phyloP scores from a whole-genome alignment of 495 filamentous ascomycete species.

The Penicillium odoratum region DNA sequence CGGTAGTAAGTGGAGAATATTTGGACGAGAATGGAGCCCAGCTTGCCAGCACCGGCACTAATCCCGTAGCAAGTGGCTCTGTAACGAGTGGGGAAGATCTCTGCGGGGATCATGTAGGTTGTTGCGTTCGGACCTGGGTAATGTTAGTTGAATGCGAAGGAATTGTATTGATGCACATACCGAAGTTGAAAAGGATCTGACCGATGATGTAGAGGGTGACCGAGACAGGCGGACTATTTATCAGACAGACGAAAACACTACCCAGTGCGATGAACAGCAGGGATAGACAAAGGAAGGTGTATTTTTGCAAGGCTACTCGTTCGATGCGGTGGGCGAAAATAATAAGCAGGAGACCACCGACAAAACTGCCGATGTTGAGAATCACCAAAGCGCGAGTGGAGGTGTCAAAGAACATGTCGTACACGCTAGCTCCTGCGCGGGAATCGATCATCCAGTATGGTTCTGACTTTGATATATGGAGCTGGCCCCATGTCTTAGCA shows the following conservation, averaged over 20 bases:
- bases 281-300: conserved; percentile 48
- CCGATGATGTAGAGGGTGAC: conserved; percentile 59
- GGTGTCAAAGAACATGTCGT: conserved; percentile 40
- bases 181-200: conserved; percentile 66
- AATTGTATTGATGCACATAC: conserved; percentile 22
- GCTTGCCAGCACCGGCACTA: conserved; percentile 55
- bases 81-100: conserved; percentile 63
- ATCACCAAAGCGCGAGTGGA: conserved; percentile 42
- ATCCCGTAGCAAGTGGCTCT: conserved; percentile 58
- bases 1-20: conserved; percentile 50
- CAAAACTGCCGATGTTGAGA: conserved; percentile 46
- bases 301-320: conserved; percentile 48
- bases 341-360: conserved; percentile 48
- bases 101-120: conserved; percentile 61
- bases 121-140: conserved; percentile 55
- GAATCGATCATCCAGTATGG: conserved; percentile 43
- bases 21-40: conserved; percentile 59
- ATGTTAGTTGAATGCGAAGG: conserved; percentile 12
- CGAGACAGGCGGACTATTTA: conserved; percentile 40
- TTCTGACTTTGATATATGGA: conserved; percentile 30
- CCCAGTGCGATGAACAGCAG: conserved; percentile 51
- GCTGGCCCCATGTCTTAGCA: conserved; percentile 44
- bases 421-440: conserved; percentile 33
- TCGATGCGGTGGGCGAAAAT: conserved; percentile 46
- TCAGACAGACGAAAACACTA: conserved; percentile 45